Evolutionary conservation across 2,329 filamentous ascomycete genomes (phyloP).

Genomic region (Fusarium xylarioides): DNA sequence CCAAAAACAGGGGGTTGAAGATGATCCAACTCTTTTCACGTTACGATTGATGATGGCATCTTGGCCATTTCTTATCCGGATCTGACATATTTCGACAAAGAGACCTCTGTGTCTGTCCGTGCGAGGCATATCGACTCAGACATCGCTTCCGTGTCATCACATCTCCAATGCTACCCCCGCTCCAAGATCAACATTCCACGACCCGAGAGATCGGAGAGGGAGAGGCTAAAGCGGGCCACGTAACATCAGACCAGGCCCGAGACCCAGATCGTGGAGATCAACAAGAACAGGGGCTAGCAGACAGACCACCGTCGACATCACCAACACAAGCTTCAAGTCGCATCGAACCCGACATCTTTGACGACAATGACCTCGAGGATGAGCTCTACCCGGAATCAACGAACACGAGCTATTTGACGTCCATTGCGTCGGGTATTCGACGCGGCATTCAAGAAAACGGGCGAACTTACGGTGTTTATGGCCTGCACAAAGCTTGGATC

Average conservation of each 20-base stretch:
- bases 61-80: not conserved
- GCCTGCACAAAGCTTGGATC: conserved; percentile 35
- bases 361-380: conserved; percentile 32
- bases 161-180: not conserved
- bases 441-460: conserved; percentile 38
- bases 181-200: not conserved
- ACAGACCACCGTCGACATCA: not conserved
- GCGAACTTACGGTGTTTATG: conserved; percentile 35
- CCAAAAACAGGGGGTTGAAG: not conserved
- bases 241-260: not conserved
- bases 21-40: not conserved
- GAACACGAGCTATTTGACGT: conserved; percentile 44
- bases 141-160: not conserved
- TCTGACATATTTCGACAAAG: not conserved
- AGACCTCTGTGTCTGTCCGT: not conserved
- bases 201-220: not conserved
- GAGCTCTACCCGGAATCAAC: conserved; percentile 44
- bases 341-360: conserved; percentile 36
- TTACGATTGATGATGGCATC: not conserved
- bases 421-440: conserved; percentile 40
- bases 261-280: not conserved
- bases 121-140: not conserved
- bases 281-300: not conserved
- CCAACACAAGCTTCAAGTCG: conserved; percentile 1
- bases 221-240: conserved; percentile 5